Conservation (phyloP, 2,329 filamentous ascomycete genomes). For the Penicillium oxalicum region DNA sequence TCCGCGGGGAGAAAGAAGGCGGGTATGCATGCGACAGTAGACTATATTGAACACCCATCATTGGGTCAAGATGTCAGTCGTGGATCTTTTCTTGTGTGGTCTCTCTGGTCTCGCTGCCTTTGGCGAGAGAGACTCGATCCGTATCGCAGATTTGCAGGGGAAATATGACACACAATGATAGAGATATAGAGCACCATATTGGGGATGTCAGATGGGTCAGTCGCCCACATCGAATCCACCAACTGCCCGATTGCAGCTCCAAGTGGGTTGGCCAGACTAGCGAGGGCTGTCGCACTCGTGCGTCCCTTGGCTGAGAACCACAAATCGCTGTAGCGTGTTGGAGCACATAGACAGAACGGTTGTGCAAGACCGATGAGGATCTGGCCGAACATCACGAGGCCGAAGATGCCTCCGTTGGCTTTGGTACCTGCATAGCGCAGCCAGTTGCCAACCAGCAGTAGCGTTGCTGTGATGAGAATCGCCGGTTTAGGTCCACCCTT, state of each 20-base stretch:
- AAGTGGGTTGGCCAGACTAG: constrained; percentile 80
- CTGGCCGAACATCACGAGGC: constrained; percentile 82
- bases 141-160: not conserved
- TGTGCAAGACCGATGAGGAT: constrained; percentile 84
- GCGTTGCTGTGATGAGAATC: constrained; percentile 64
- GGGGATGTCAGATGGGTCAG: constrained; percentile 59
- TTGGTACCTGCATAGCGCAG: constrained; percentile 70
- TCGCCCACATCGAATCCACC: constrained; percentile 72
- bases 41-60: constrained; percentile 32
- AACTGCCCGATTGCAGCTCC: constrained; percentile 85
- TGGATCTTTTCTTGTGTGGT: no score
- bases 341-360: constrained; percentile 83
- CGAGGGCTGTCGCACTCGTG: constrained; percentile 79
- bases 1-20: constrained; percentile 72
- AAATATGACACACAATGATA: constrained; percentile 61
- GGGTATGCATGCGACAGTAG: constrained; percentile 61
- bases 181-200: constrained; percentile 78
- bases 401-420: constrained; percentile 58
- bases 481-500: constrained; percentile 68
- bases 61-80: not conserved
- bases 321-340: constrained; percentile 83
- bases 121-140: no score
- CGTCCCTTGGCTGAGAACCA: constrained; percentile 87
- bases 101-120: no score
- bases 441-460: constrained; percentile 84